Evolutionary conservation across 2,329 filamentous ascomycete genomes (phyloP), one percentile per base, ranked within the genome.

Genomic region (Zalaria obscura): DNA sequence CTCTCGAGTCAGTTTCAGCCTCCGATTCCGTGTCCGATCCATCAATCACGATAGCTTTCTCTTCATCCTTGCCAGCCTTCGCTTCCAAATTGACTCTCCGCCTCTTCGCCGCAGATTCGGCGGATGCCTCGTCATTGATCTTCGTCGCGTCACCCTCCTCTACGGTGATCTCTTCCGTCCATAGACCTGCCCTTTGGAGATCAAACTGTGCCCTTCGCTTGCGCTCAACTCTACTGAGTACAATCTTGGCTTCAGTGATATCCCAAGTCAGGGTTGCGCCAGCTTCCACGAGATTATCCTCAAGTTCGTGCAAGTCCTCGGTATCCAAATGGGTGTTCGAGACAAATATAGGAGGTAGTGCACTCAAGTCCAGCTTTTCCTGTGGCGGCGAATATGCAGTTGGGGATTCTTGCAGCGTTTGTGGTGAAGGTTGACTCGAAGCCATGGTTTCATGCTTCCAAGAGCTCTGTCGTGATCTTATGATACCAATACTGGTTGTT

Each of bases 171-270:
- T 77, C 74, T 41, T 74, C 66, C 0, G 77, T 76, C 34, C 61
- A 57, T 2, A 94, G 50, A 9, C 76, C 78, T 36, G 75, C 71
- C 5, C 75, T 71, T 40, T 84, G 72, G 46, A 96, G 65, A 60
- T 96, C 89, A 51, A 93, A 78, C 37, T 74, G 68, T 1, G 85
- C 85, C 11, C 89, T 73, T 51, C 76, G 72, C 48, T 75, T 78
- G 42, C 75, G 79, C 1, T 69, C 69, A 29, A 93, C 70, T 49
- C 78, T 84, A 2, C 83, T 86, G 27, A 96, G 57, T 2, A 94
- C 68, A 3, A 95, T 59, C 4, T 73, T 68, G 1, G 86, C 86
- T 58, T 89, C 81, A 9, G 68, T 66, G 40, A 81, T 66, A 56
- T 89, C 75, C 44, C 80, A 79, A 0, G 84, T 88, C 40, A 91